Conservation (phyloP, 225 moss, liverwort and hornwort genomes). For the Asterella californica region DNA sequence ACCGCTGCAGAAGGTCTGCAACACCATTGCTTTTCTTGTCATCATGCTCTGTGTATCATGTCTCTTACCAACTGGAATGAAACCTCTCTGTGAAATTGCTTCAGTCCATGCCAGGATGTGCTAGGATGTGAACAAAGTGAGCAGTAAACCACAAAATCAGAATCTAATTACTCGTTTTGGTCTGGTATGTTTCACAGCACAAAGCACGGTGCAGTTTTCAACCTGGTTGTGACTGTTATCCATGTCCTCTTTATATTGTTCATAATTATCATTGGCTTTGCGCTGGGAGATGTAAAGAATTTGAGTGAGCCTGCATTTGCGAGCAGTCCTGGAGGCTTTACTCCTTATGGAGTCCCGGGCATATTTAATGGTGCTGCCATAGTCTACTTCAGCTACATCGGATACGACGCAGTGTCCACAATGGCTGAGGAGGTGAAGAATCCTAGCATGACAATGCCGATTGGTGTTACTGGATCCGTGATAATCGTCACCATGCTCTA, state of each 20-base stretch:
- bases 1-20: background rate
- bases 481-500: slow-evolving; percentile 47
- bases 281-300: slow-evolving; percentile 67
- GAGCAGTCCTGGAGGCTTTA: slow-evolving; percentile 58
- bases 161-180: background rate
- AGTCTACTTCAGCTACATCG: slow-evolving; percentile 57
- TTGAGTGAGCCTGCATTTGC: slow-evolving; percentile 48
- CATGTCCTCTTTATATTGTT: slow-evolving; percentile 72
- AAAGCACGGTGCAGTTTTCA: slow-evolving; percentile 70
- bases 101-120: background rate
- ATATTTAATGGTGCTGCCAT: slow-evolving; percentile 46
- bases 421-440: slow-evolving; percentile 53
- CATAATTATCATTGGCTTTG: slow-evolving; percentile 71
- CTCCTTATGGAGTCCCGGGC: slow-evolving; percentile 68
- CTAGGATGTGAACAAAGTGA: background rate
- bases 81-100: background rate
- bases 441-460: slow-evolving; percentile 45
- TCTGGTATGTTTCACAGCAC: slow-evolving; percentile 50
- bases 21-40: background rate
- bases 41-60: background rate
- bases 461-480: slow-evolving; percentile 47
- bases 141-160: background rate
- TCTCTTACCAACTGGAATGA: background rate
- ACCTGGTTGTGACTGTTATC: slow-evolving; percentile 73
- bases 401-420: slow-evolving; percentile 53